A percentile compares a stretch with the other conserved stretches of the same genome.
phyloP scores from a whole-genome alignment of 2,329 filamentous ascomycete genomes.

The Fusarium xyrophilum region DNA sequence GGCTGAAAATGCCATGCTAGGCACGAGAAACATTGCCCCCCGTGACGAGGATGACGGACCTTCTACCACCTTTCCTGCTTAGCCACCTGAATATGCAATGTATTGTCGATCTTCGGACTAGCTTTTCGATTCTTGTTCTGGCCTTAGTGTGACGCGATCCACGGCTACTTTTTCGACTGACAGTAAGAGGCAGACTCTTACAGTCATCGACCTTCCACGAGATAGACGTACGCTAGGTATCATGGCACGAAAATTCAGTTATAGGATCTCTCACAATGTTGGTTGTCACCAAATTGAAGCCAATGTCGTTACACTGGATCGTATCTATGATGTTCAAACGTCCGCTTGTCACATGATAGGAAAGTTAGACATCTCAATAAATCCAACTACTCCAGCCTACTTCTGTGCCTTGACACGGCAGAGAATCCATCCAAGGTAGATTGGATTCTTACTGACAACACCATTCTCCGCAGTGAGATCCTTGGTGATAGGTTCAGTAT shows the following conservation, averaged over 20 bases:
- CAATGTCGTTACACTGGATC: background rate
- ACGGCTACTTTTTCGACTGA: background rate
- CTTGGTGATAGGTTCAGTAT: slow-evolving; percentile 7
- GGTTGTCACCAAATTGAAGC: background rate
- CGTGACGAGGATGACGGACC: background rate
- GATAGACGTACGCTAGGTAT: background rate
- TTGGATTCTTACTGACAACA: slow-evolving; percentile 22
- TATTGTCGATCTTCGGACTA: background rate
- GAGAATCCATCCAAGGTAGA: slow-evolving; percentile 27
- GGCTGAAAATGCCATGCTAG: background rate
- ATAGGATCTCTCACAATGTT: too few relatives aligned
- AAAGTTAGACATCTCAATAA: too few relatives aligned
- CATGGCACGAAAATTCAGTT: rapidly evolving
- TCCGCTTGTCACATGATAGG: background rate
- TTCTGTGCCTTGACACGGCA: slow-evolving; percentile 19
- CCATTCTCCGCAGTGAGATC: slow-evolving; percentile 4
- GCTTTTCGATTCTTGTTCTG: background rate
- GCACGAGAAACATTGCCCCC: background rate
- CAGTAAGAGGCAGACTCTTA: background rate
- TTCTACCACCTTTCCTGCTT: too few relatives aligned
- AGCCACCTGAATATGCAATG: too few relatives aligned
- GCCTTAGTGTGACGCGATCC: background rate
- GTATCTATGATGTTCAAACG: background rate
- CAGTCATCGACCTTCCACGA: background rate
- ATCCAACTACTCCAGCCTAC: background rate